Percentiles rank a stretch among this genome's conserved stretches.
Evolutionary conservation across 176 grass and related monocot genomes (phyloP).

Genomic region (Phyllostachys edulis): DNA sequence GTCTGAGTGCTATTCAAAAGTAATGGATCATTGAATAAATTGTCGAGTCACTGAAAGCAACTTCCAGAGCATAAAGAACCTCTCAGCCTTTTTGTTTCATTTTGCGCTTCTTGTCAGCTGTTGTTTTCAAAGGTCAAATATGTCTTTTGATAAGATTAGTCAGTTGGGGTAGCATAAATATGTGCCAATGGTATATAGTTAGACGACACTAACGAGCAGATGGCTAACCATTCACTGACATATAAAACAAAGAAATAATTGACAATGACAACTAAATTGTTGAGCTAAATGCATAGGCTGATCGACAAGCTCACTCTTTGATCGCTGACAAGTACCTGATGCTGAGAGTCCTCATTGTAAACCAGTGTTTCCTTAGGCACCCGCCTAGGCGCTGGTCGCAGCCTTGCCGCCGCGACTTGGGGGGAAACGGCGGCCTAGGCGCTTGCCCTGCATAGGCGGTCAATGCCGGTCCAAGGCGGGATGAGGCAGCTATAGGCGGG

Average conservation of each 20-base stretch:
- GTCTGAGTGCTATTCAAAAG: background rate
- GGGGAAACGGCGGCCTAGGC: too few relatives aligned
- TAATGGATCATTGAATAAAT: background rate
- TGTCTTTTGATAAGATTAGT: background rate
- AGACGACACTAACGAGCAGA: background rate
- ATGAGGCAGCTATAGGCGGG: too few relatives aligned
- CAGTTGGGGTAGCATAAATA: background rate
- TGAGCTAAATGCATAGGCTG: background rate
- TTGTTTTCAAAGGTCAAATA: background rate
- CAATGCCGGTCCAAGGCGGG: too few relatives aligned
- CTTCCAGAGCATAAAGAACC: background rate
- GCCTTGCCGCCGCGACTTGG: too few relatives aligned
- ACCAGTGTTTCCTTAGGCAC: too few relatives aligned
- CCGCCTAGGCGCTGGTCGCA: too few relatives aligned
- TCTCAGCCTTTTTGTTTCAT: background rate
- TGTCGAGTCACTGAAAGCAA: constrained; percentile 3
- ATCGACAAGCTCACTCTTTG: background rate
- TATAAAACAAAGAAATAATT: background rate
- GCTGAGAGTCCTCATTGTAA: constrained; percentile 11
- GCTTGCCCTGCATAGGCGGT: too few relatives aligned
- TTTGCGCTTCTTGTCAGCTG: background rate
- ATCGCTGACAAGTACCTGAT: constrained; percentile 43
- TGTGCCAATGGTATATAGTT: background rate
- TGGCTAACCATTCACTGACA: background rate
- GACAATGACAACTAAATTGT: background rate